A percentile compares a stretch with the other conserved stretches of the same genome.
Conservation (phyloP, 2,329 filamentous ascomycete species). For the Fusarium anguioides region DNA sequence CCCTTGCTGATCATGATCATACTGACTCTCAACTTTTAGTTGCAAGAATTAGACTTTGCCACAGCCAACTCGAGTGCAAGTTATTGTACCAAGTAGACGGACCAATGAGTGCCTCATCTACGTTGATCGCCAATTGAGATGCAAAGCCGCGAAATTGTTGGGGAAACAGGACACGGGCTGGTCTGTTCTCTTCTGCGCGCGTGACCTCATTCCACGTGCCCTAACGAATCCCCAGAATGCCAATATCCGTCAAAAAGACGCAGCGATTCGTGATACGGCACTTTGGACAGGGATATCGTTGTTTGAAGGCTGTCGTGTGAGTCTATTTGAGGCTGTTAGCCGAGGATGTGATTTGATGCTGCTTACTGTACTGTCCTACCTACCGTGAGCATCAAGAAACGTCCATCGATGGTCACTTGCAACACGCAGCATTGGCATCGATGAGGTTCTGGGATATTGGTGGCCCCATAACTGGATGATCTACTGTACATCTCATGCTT, state of each 20-base stretch:
- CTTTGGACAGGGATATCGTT: conserved; percentile 8
- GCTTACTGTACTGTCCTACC: conserved; percentile 4
- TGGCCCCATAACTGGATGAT: conserved; percentile 19
- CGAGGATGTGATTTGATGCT: conserved; percentile 20
- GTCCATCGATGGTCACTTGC: conserved; percentile 22
- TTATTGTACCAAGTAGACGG: conserved; percentile 2
- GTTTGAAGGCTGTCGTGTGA: conserved; percentile 6
- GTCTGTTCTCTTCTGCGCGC: conserved; percentile 30
- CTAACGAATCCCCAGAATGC: conserved; percentile 7
- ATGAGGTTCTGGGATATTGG: not conserved
- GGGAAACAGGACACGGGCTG: conserved; percentile 32
- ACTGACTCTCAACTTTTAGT: not conserved
- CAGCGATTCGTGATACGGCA: conserved; percentile 8
- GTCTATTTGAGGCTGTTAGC: conserved; percentile 14
- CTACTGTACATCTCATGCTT: conserved; percentile 32
- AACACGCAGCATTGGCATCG: conserved; percentile 19
- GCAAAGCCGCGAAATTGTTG: conserved; percentile 38
- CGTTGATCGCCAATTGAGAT: conserved; percentile 33
- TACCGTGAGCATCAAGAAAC: not conserved
- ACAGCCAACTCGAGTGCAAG: conserved; percentile 18
- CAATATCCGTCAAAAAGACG: not conserved
- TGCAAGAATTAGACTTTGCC: conserved; percentile 21
- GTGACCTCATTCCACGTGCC: conserved; percentile 38
- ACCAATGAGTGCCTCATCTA: conserved; percentile 33
- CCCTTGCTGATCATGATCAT: conserved; percentile 27